These are phyloP conservation scores for Collybiopsis confluens DNA, from an alignment of 768 basidiomycete genomes.

Conservation along the genomic window DNA sequence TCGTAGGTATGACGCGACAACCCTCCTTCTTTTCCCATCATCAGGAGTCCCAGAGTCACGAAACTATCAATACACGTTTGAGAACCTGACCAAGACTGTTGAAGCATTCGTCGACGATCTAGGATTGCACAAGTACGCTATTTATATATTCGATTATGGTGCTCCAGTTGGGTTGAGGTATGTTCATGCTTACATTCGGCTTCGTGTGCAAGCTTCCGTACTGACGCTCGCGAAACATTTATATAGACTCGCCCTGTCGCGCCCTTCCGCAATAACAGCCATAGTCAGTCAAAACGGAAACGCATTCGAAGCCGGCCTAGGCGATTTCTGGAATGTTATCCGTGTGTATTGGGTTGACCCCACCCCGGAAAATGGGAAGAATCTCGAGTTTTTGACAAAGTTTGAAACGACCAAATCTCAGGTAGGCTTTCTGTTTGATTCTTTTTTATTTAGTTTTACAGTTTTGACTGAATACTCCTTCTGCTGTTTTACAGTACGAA, in stretches of 20 bases:
- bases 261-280: slow-evolving; percentile 37
- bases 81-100: slow-evolving; percentile 33
- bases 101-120: slow-evolving; percentile 37
- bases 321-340: slow-evolving; percentile 33
- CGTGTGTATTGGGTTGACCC: slow-evolving; percentile 27
- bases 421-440: slow-evolving; percentile 11
- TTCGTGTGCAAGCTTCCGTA: too few species aligned
- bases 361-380: slow-evolving; percentile 21
- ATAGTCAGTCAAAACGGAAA: slow-evolving; percentile 49
- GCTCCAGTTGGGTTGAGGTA: slow-evolving; percentile 29
- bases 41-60: slow-evolving; percentile 28
- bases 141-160: slow-evolving; percentile 51
- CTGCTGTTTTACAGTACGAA: slow-evolving; percentile 26
- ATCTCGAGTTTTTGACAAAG: slow-evolving; percentile 17
- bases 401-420: slow-evolving; percentile 31
- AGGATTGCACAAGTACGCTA: slow-evolving; percentile 30
- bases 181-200: slow-evolving; percentile 5
- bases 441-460: neutral
- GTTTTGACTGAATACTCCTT: neutral
- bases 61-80: slow-evolving; percentile 38
- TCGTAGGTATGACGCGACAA: too few species aligned
- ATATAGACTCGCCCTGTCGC: slow-evolving; percentile 34
- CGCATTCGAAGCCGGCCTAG: slow-evolving; percentile 41
- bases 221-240: too few species aligned
- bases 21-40: neutral